Evolutionary conservation across 768 basidiomycete genomes (phyloP).

Genomic region (Boletus rex-veris): DNA sequence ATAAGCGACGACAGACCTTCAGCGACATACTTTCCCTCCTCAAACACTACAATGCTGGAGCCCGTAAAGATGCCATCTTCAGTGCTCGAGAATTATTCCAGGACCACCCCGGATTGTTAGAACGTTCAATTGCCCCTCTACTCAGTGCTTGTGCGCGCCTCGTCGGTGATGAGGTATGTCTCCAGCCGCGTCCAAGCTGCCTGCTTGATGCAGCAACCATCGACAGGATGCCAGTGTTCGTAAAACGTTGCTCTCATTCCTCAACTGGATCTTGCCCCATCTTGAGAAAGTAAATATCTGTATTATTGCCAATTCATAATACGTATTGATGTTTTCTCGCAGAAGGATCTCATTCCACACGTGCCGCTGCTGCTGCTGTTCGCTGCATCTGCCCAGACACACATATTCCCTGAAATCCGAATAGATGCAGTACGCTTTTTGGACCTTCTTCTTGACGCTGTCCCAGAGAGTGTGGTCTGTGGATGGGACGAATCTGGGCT

Average conservation of each 20-base stretch:
- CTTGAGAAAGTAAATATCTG: conserved; percentile 49
- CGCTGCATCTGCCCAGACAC: conserved; percentile 85
- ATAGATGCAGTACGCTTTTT: conserved; percentile 85
- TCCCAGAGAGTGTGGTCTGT: conserved; percentile 62
- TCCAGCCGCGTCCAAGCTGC: not conserved
- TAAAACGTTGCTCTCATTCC: conserved; percentile 63
- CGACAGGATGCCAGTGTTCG: conserved; percentile 76
- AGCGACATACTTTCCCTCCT: conserved; percentile 72
- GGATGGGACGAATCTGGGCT: conserved; percentile 60
- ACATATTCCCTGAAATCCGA: conserved; percentile 93
- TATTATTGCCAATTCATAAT: not conserved
- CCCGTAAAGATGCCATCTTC: conserved; percentile 72
- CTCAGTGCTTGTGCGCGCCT: conserved; percentile 63
- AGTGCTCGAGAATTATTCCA: conserved; percentile 73
- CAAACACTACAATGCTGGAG: conserved; percentile 80
- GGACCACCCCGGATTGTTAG: conserved; percentile 52
- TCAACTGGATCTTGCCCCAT: conserved; percentile 68
- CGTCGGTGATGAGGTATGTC: conserved; percentile 76
- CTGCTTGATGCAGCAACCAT: not conserved
- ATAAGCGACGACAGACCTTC: conserved; percentile 71
- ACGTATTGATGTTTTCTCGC: conserved; percentile 10
- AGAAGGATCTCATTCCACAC: conserved; percentile 77
- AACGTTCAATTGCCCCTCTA: conserved; percentile 49
- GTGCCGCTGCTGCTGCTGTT: conserved; percentile 76
- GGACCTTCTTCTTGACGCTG: conserved; percentile 64